A percentile compares a stretch with the other conserved stretches of the same genome.
These are phyloP conservation scores for Candida verbasci DNA, from an alignment of 805 yeast genomes.

Conservation along the genomic window DNA sequence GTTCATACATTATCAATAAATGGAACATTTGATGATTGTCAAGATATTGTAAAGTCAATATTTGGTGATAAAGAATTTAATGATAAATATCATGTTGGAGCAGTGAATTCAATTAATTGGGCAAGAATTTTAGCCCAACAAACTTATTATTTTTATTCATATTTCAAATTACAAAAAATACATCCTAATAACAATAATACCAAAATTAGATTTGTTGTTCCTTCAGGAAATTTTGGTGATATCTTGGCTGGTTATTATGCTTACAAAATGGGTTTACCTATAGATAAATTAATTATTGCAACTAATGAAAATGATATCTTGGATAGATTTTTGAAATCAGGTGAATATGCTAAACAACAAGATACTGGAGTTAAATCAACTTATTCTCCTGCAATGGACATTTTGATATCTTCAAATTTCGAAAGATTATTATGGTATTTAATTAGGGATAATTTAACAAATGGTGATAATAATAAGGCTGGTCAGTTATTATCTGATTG, in stretches of 20 bases:
- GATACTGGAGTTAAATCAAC: conserved; percentile 69
- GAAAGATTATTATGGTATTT: conserved; percentile 96
- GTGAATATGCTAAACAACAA: conserved; percentile 71
- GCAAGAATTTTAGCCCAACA: conserved; percentile 97
- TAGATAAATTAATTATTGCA: conserved; percentile 82
- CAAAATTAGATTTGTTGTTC: conserved; percentile 82
- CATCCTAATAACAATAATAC: conserved; percentile 15
- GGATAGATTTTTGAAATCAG: conserved; percentile 85
- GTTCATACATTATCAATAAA: conserved; percentile 93
- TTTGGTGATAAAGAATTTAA: conserved; percentile 90
- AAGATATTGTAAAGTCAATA: conserved; percentile 88
- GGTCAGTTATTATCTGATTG: conserved; percentile 68
- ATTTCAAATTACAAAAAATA: conserved; percentile 59
- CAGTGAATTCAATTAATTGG: conserved; percentile 98
- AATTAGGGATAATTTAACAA: conserved; percentile 65
- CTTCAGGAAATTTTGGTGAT: conserved; percentile 98
- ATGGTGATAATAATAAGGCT: conserved; percentile 54
- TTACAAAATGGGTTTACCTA: conserved; percentile 90
- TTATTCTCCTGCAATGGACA: conserved; percentile 98
- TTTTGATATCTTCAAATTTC: conserved; percentile 88
- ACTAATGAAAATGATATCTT: conserved; percentile 94
- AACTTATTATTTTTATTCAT: conserved; percentile 92
- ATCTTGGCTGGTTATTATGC: conserved; percentile 96
- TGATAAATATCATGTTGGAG: conserved; percentile 88
- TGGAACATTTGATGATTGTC: conserved; percentile 98